Percentiles rank a stretch among this genome's conserved stretches.
Evolutionary conservation across 2,329 filamentous ascomycete species (phyloP).

Genomic region (Stachybotrys elegans): DNA sequence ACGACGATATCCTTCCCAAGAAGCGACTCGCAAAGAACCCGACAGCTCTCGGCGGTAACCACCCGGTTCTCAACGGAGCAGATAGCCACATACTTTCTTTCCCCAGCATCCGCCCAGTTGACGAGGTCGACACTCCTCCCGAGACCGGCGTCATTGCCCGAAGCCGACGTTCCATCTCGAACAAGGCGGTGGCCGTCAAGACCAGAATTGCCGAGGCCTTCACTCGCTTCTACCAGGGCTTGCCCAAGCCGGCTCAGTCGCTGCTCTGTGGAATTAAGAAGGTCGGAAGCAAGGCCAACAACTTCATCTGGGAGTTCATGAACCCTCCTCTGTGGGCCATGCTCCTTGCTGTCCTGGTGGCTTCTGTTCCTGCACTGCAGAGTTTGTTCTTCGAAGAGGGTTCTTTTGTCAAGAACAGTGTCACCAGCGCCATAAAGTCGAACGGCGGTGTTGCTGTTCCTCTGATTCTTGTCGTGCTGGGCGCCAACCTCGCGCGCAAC

Average conservation of each 20-base stretch:
- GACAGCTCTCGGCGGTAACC: constrained; percentile 17
- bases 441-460: constrained; percentile 90
- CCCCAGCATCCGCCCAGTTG: constrained; percentile 44
- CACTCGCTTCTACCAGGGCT: constrained; percentile 23
- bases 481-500: constrained; percentile 89
- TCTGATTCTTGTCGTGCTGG: constrained; percentile 89
- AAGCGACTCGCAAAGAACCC: constrained; percentile 21
- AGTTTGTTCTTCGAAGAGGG: constrained; percentile 81
- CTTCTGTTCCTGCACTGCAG: constrained; percentile 79
- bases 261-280: constrained; percentile 22
- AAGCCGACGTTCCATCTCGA: constrained; percentile 25
- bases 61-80: constrained; percentile 22
- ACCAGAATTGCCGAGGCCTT: constrained; percentile 15
- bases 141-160: constrained; percentile 32
- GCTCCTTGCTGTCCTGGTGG: constrained; percentile 84
- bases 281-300: constrained; percentile 42
- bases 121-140: constrained; percentile 34
- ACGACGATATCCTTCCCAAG: constrained; percentile 32
- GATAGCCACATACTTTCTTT: constrained; percentile 58
- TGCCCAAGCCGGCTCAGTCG: constrained; percentile 37
- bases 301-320: constrained; percentile 88
- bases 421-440: constrained; percentile 80
- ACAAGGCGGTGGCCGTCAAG: constrained; percentile 18
- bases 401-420: constrained; percentile 87
- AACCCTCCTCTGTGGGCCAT: constrained; percentile 98